Evolutionary conservation across 768 basidiomycete species (phyloP), one percentile per base, ranked within the genome.

Genomic region (Mycena pura): DNA sequence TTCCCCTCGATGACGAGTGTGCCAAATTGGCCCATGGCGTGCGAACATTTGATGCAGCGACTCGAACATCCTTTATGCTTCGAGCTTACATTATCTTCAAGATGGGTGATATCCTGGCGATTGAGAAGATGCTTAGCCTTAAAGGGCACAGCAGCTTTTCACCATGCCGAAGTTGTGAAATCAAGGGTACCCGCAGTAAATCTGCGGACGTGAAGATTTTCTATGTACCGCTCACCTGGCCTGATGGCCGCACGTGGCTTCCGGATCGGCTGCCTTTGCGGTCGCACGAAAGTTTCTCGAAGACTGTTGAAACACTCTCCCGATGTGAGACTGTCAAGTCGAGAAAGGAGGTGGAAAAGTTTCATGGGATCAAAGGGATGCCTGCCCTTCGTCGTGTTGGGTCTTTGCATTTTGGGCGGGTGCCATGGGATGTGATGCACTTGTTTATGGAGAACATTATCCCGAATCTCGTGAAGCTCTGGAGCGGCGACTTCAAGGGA

Each of bases 401-500:
- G n/a, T n/a, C n/a, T n/a, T n/a, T n/a, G n/a, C n/a, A n/a, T n/a
- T n/a, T n/a, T n/a, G n/a, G n/a, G n/a, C n/a, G n/a, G 0, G 66
- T 75, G 4, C 78, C 80, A 0, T 76, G 73, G 64, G 81, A 82
- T 46, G 78, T 77, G 63, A 81, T 83, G 77, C 82, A 84, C 80
- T 0, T 53, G n/a, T n/a, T 83, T 27, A 73, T 69, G 29, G 80
- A 82, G 57, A 83, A 83, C 55, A 55, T 79, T 1, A 53, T 78
- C 8, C 64, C 0, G 11, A 43, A 22, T 43, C 21, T 15, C 41
- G 9, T 10, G 8, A 43, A 43, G 19, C 8, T 43, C 10, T 83
- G 80, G 80, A 78, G 71, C 2, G 78, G 80, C 0, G 57, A 64
- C 14, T 82, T 72, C 70, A 81, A 81, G 60, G 74, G 67, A 0